Base-by-base conservation (phyloP, 2,329 filamentous ascomycete species). In the Trichoderma brevicompactum region DNA sequence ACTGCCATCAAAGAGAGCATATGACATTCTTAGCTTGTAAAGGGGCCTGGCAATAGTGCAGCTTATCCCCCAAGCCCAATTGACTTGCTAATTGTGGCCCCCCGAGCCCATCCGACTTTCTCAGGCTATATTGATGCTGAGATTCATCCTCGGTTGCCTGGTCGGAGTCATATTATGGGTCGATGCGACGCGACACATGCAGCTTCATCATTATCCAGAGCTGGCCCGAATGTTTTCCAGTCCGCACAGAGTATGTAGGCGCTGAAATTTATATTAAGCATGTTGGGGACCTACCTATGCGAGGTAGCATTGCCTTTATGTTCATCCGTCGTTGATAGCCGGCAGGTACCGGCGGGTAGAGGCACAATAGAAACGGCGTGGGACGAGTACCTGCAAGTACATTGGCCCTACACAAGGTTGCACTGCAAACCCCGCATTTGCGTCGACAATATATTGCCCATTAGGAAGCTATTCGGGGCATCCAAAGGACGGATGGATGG, bases 381-480 rank as follows among this genome's bases (percentile, higher is more conserved):
- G 8, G 15, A 32, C 15, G 15, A 36, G 32, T 52, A 62, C 59
- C n/a, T 40, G 19, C 8, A 15, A 23, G 38, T 62, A 62, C 59
- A 52, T 15, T 19, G 19, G 17, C 15, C 19, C 13, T 8, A 9
- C 13, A 52, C 36, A 40, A 41, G 58, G 58, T 52, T 34, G 58
- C 46, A n/a, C 49, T 34, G 46, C 46, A 19, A 52, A 62, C 59
- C 59, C 59, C 59, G 59, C 59, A 62, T 62, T 44, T 34, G 17
- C 46, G 23, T 52, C 23, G n/a, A 28, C n/a, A 34, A 17, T 15
- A 52, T 10, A 62, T 52, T 53, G 59, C 59, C 48, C 48, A 62
- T 62, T 62, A 62, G 59, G 59, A 62, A 53, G 48, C 59, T 62
- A 62, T 62, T 62, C 38, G 28, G 12, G 59, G 48, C 48, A 41